phyloP scores from a whole-genome alignment of 1,284 basidiomycete genomes.

The Chondrostereum purpureum region DNA sequence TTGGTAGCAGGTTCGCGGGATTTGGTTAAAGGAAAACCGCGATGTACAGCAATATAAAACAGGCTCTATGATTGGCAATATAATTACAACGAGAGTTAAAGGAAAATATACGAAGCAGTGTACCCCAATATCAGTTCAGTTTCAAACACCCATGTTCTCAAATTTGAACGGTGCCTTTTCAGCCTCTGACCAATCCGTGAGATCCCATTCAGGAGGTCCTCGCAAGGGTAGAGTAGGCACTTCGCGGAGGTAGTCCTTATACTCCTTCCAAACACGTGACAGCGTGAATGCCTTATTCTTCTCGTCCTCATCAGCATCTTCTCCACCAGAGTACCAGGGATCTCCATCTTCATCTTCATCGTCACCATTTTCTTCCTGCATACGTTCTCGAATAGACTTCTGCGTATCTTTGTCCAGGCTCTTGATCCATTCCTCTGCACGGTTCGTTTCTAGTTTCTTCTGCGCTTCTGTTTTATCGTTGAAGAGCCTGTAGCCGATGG shows the following conservation, averaged over 20 bases:
- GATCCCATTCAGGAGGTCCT: slow-evolving; percentile 30
- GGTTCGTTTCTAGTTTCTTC: slow-evolving; percentile 23
- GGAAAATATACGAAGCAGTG: no score
- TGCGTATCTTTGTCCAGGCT: slow-evolving; percentile 18
- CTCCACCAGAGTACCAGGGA: slow-evolving; percentile 24
- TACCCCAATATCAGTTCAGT: no score
- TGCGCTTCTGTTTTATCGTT: slow-evolving; percentile 23
- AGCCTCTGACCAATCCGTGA: slow-evolving; percentile 26
- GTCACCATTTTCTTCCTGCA: slow-evolving; percentile 17
- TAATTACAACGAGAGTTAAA: no score
- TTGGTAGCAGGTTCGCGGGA: no score
- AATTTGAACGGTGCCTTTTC: slow-evolving; percentile 25
- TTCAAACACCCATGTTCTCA: no score
- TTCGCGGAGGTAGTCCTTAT: slow-evolving; percentile 22
- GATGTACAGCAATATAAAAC: no score
- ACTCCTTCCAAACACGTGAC: slow-evolving; percentile 30
- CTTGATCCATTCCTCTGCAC: slow-evolving; percentile 23
- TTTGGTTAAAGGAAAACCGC: no score
- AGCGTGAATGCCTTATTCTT: slow-evolving; percentile 20
- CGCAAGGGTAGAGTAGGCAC: slow-evolving; percentile 22
- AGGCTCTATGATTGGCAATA: no score
- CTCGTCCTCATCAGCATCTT: slow-evolving; percentile 17
- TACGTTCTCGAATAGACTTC: slow-evolving; percentile 18
- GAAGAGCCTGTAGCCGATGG: slow-evolving; percentile 29
- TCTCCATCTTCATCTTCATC: slow-evolving; percentile 15